Evolutionary conservation across 768 basidiomycete species (phyloP), one percentile per base, ranked within the genome.

Genomic region (Agaricus sinodeliciosus): DNA sequence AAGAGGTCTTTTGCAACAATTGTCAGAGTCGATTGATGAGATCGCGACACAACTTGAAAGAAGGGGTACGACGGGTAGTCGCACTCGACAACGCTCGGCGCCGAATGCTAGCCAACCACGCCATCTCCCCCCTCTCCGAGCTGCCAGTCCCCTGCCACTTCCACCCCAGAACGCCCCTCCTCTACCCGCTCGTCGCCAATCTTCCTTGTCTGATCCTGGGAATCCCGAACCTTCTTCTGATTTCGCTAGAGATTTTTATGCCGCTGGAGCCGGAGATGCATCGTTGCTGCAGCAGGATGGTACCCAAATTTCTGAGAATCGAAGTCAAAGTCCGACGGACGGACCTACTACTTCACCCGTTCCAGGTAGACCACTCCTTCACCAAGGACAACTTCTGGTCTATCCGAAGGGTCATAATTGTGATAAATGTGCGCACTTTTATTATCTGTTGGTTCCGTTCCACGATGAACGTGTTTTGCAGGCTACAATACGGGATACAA

Each of bases 401-500:
- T 91, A 90, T 60, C 88, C 89, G 0, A 67, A 63, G n/a, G 76
- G 77, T 1, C 72, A 79, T 58, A 59, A 74, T 11, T 92, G 89
- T 58, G 62, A 67, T 1, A 90, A 87, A 73, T 91, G 89, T 88
- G 59, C 49, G 73, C 66, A 27, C 25, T 13, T 47, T 4, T 27
- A 16, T 7, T 13, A 51, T 37, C 16, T 46, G n/a, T 8, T 26
- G 19, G 4, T 16, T 19, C 8, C 31, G 13, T 12, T 26, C 6
- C 26, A 7, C 35, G 26, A 16, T 31, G 13, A 13, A 9, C 5
- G 12, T 19, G 27, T 6, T 9, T 13, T 26, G 12, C 39, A 90
- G 89, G 89, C 59, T 70, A 71, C 36, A 91, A 92, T 63, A 80
- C 77, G 0, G 89, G 90, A 2, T 91, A 83, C 68, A 88, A 87